phyloP scores from a whole-genome alignment of 768 basidiomycete species.

The Suillus cothurnatus region DNA sequence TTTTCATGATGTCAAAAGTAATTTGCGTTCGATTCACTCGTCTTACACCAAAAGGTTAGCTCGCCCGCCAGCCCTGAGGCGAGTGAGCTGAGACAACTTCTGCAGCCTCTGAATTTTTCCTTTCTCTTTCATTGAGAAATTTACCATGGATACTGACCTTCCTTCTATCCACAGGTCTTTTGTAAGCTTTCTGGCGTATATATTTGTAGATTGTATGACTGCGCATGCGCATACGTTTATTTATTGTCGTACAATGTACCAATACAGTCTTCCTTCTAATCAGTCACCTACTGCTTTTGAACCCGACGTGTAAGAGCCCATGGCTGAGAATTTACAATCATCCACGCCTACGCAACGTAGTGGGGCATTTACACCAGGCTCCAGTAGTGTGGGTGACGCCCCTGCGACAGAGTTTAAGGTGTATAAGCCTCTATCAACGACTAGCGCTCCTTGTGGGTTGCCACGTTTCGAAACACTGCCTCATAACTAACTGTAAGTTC shows the following conservation, averaged over 20 bases:
- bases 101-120: constrained; percentile 47
- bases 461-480: constrained; percentile 2
- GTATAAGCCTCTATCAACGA: constrained; percentile 46
- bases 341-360: background rate
- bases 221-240: constrained; percentile 11
- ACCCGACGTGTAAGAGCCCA: constrained; percentile 18
- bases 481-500: constrained; percentile 11
- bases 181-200: background rate
- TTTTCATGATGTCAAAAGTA: constrained; percentile 67
- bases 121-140: background rate
- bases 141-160: background rate
- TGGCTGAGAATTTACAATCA: constrained; percentile 26
- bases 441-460: constrained; percentile 37
- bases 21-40: constrained; percentile 85
- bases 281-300: constrained; percentile 17
- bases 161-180: background rate
- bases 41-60: constrained; percentile 72
- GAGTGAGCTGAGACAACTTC: constrained; percentile 69
- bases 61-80: constrained; percentile 75
- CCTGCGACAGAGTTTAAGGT: constrained; percentile 42
- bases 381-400: background rate
- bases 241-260: constrained; percentile 15
- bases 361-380: background rate
- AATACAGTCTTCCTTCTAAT: constrained; percentile 18
- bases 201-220: constrained; percentile 9